These are phyloP conservation scores for Dalbergia oliveri DNA, from an alignment of 306 rosid species.

Conservation along the genomic window DNA sequence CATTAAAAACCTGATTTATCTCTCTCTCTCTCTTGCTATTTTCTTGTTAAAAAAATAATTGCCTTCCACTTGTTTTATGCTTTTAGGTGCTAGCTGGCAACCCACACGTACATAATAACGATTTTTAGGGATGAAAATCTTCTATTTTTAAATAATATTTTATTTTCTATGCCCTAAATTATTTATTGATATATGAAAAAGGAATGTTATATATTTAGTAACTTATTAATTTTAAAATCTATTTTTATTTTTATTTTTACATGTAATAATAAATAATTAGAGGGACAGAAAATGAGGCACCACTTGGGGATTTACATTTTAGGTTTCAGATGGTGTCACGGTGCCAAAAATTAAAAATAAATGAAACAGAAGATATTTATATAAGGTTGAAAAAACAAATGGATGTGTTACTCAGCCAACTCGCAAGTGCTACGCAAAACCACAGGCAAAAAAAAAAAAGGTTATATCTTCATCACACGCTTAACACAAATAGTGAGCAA, in stretches of 20 bases:
- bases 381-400: not conserved
- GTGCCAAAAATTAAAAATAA: not conserved
- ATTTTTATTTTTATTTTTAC: too few species aligned
- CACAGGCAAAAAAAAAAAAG: not conserved
- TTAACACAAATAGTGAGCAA: not conserved
- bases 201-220: too few species aligned
- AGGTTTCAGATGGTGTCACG: not conserved
- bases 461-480: conserved; percentile 5
- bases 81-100: conserved; percentile 40
- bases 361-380: too few species aligned
- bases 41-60: not conserved
- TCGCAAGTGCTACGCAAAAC: not conserved
- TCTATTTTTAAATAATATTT: too few species aligned
- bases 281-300: too few species aligned
- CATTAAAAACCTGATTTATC: conserved; percentile 3
- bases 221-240: too few species aligned
- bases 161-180: too few species aligned
- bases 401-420: not conserved
- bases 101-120: conserved; percentile 24
- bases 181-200: too few species aligned
- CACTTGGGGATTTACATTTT: too few species aligned
- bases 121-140: not conserved
- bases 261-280: too few species aligned
- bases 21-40: too few species aligned
- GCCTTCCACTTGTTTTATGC: conserved; percentile 3